Evolutionary conservation across 257 asterid species (phyloP), one percentile per base, ranked within the genome.

Genomic region (Gynochthodes officinalis): DNA sequence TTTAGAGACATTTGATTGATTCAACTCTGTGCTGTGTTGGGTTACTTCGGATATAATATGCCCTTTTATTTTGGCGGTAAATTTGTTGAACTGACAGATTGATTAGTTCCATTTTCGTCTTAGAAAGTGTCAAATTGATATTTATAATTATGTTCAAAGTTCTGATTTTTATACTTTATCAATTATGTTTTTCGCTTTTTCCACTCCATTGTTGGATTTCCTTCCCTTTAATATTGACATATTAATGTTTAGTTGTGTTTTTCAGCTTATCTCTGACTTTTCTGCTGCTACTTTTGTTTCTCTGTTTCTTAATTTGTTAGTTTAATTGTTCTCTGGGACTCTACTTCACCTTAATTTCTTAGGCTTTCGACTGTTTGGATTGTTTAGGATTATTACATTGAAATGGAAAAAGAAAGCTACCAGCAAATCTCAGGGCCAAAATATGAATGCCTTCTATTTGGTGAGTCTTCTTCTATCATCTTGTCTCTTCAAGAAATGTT

Each of bases 361-460:
- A 14, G 69, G 59, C 40, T 37, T 46, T 76, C 69, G 40, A 40
- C 19, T 30, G 68, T 60, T 59, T 54, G 69, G 85, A 37, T 71
- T 66, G 8, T 74, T 75, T 70, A 58, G 70, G 73, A 21, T 76
- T 67, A 44, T 44, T 62, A 55, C 72, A 39, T 81, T 54, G 62
- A 80, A 75, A 91, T 93, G 97, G 98, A 86, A 73, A 82, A 72
- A 58, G 82, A 75, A 60, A 68, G 64, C 70, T 79, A 75, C 78
- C 80, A 75, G 74, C 77, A 82, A 52, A 86, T 49, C 48, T 50
- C 85, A 0, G 85, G 81, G 75, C 85, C 86, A 37, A 87, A 79
- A 66, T 89, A 85, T 65, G 96, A 91, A n/a, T 91, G 96, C 57
- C 86, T 91, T 69, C 88, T 93, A 60, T 91, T 93, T 77, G 98